Percentiles rank a stretch among this genome's conserved stretches.
phyloP scores from a whole-genome alignment of 768 basidiomycete genomes.

The Ramaria rubella region DNA sequence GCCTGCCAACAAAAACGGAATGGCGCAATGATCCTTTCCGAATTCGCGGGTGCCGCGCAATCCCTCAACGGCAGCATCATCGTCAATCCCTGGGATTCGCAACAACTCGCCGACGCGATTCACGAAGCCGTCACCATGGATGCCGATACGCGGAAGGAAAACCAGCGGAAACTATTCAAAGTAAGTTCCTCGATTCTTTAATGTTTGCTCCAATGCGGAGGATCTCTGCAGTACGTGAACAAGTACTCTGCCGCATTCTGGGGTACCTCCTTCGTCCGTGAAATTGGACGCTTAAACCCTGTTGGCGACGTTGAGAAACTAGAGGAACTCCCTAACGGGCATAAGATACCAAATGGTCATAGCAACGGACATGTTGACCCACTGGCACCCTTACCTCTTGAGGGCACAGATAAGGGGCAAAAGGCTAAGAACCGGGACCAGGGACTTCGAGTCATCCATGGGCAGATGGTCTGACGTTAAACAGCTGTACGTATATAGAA shows the following conservation, averaged over 20 bases:
- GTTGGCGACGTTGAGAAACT: conserved; percentile 4
- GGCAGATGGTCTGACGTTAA: conserved; percentile 3
- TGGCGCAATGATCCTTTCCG: conserved; percentile 96
- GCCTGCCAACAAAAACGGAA: conserved; percentile 90
- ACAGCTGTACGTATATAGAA: too few species aligned
- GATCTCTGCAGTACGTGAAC: conserved; percentile 60
- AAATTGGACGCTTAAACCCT: conserved; percentile 46
- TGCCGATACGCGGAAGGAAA: conserved; percentile 73
- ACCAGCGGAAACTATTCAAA: conserved; percentile 92
- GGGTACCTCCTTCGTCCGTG: conserved; percentile 85
- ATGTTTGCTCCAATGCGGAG: neutral
- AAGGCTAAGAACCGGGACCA: neutral
- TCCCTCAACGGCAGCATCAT: conserved; percentile 92
- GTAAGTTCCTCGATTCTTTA: conserved; percentile 18
- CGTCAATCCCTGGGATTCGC: conserved; percentile 99
- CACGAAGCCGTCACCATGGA: conserved; percentile 92
- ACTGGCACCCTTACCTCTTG: neutral
- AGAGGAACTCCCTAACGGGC: neutral
- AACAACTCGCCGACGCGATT: conserved; percentile 96
- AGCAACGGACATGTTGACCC: neutral
- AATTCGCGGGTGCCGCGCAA: conserved; percentile 97
- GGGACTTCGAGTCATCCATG: neutral
- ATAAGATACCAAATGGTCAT: neutral
- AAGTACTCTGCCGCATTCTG: conserved; percentile 92
- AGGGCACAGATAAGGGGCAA: conserved; percentile 6